Evolutionary conservation across 2,329 filamentous ascomycete genomes (phyloP), one percentile per base, ranked within the genome.

Genomic region (Paramyrothecium roridum): DNA sequence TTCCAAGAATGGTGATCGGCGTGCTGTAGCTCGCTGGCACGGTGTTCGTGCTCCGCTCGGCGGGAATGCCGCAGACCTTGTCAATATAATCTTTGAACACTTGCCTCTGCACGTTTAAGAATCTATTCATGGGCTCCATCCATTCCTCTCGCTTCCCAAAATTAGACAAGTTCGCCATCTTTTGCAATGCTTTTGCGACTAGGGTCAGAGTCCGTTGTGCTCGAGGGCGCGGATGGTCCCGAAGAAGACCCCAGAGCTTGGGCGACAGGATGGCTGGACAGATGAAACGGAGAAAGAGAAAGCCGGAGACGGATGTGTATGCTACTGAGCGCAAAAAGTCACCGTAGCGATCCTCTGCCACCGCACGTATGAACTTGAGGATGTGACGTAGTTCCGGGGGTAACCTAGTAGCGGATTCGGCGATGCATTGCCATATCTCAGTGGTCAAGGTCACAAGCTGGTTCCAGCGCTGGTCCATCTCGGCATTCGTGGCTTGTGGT

Each of bases 51-150:
- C 79, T 80, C 50, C 84, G 81, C 49, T 92, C 88, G 3, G 87
- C 83, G 2, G 91, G 87, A 53, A 97, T 90, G 10, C 88, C 85
- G 75, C 93, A 97, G 49, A 97, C 84, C 30, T 85, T 81, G 67
- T 98, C 93, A 57, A 97, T 88, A 64, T 93, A 97, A 49, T 87
- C 83, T 69, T 93, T 96, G 72, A 97, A 91, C 43, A 89, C 84
- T 63, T 88, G 82, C 20, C 92, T 85, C 65, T 96, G 88, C 1
- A 84, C 79, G 10, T 80, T 81, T 40, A 98, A 76, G 64, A 97
- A 97, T 47, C 83, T 84, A 67, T 97, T 98, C 93, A 98, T 98
- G 0, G 92, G 92, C 73, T 96, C 93, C 93, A 98, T 97, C 91
- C 92, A 98, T n/a, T 89, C 86, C 71, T 98, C 93, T 69, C 96